Evolutionary conservation across 176 grass and related monocot genomes (phyloP).

Genomic region (Puya raimondii): DNA sequence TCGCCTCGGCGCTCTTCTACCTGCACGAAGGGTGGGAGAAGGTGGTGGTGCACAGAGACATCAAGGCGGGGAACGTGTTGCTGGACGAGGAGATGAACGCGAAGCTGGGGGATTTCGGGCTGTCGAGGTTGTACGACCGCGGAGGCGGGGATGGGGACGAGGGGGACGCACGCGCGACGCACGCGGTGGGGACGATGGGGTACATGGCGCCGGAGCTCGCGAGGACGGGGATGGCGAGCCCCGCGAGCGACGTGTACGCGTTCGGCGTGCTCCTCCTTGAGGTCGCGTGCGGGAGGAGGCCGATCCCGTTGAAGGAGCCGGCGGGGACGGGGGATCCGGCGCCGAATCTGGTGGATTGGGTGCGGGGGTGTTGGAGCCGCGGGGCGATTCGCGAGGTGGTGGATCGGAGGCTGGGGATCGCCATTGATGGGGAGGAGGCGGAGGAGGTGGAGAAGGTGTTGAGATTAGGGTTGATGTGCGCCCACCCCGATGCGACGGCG

Average conservation of each 20-base stretch:
- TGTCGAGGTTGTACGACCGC: constrained; percentile 49
- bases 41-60: constrained; percentile 48
- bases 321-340: neutral
- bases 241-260: constrained; percentile 39
- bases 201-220: constrained; percentile 53
- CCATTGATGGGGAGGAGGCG: neutral
- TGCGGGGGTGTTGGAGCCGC: neutral
- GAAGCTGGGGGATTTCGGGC: constrained; percentile 42
- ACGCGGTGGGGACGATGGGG: constrained; percentile 46
- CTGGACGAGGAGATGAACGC: constrained; percentile 43
- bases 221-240: constrained; percentile 28
- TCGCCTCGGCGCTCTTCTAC: constrained; percentile 35
- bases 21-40: constrained; percentile 60
- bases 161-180: constrained; percentile 22
- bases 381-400: neutral
- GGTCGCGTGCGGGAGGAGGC: constrained; percentile 17
- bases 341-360: constrained; percentile 15
- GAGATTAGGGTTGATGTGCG: constrained; percentile 13
- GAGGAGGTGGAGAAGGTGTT: constrained; percentile 15
- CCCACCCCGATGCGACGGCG: constrained; percentile 16
- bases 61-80: constrained; percentile 58
- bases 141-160: neutral
- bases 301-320: neutral
- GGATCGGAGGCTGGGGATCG: neutral
- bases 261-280: constrained; percentile 44